Conservation (phyloP, 139 green algal species). For the Chlorella sp. region DNA sequence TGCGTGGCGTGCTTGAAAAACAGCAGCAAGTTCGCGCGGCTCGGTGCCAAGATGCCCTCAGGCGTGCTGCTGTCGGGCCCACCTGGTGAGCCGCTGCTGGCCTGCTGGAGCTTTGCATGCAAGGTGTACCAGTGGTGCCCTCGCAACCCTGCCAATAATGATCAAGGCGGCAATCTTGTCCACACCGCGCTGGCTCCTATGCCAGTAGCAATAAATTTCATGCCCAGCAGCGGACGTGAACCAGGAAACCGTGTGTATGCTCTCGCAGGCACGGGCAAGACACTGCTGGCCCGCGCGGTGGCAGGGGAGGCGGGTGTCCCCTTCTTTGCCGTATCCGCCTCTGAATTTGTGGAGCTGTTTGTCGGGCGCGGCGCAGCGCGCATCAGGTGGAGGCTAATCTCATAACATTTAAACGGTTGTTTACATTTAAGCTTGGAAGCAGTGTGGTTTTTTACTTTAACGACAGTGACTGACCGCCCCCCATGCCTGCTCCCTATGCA, state of each 20-base stretch:
- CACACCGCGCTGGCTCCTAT: too few species aligned
- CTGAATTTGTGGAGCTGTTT: constrained; percentile 99
- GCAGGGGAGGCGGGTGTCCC: constrained; percentile 91
- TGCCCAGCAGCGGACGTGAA: too few species aligned
- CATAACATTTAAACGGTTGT: too few species aligned
- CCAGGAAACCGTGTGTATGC: too few species aligned
- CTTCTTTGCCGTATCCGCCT: constrained; percentile 94
- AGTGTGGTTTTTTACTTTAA: too few species aligned
- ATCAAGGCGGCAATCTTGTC: too few species aligned
- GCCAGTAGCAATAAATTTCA: too few species aligned
- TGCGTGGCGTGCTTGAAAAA: constrained; percentile 91
- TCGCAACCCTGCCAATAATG: too few species aligned
- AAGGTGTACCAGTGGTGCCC: too few species aligned
- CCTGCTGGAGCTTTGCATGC: too few species aligned
- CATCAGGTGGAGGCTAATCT: constrained; percentile 67
- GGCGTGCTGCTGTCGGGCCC: constrained; percentile 85
- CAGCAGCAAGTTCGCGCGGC: constrained; percentile 70
- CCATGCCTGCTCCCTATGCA: neutral
- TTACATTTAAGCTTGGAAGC: too few species aligned
- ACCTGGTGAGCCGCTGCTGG: constrained; percentile 21
- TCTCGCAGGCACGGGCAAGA: constrained; percentile 83
- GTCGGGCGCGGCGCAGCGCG: constrained; percentile 93
- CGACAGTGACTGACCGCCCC: too few species aligned
- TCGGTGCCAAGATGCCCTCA: constrained; percentile 77
- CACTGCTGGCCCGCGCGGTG: constrained; percentile 89